phyloP scores from a whole-genome alignment of 2,329 filamentous ascomycete genomes.

The Lasiodiplodia hormozganensis region DNA sequence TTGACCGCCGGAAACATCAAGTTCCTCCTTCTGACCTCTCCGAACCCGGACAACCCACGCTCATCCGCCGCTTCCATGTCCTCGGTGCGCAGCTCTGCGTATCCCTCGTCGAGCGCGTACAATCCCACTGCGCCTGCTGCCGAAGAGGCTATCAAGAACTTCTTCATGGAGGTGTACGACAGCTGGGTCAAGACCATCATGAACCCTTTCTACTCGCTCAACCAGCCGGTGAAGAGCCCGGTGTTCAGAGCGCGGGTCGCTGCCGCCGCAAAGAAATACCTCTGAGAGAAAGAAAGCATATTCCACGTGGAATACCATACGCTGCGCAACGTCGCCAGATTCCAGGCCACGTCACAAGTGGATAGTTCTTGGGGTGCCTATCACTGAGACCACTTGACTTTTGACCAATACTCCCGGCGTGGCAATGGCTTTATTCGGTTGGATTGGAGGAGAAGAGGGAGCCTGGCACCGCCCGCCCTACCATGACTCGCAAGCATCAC shows the following conservation, averaged over 20 bases:
- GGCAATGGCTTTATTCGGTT: background rate
- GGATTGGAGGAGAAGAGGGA: background rate
- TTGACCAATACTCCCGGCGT: background rate
- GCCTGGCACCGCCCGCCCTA: background rate
- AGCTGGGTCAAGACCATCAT: constrained; percentile 96
- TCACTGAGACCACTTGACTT: background rate
- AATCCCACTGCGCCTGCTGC: constrained; percentile 90
- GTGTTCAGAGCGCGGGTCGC: constrained; percentile 83
- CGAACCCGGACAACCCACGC: constrained; percentile 45
- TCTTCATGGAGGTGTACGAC: constrained; percentile 95
- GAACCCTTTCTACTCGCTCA: constrained; percentile 92
- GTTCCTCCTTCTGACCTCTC: constrained; percentile 92
- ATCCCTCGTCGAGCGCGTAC: constrained; percentile 66
- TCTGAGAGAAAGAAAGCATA: constrained; percentile 58
- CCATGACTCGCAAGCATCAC: background rate
- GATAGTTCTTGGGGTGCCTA: background rate
- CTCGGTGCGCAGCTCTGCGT: constrained; percentile 59
- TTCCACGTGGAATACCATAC: background rate
- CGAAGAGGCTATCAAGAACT: constrained; percentile 93
- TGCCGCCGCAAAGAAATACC: constrained; percentile 89
- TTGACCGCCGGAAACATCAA: constrained; percentile 91
- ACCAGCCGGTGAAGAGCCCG: constrained; percentile 84
- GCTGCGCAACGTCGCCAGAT: background rate
- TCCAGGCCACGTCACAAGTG: background rate
- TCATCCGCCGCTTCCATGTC: constrained; percentile 37